phyloP scores from a whole-genome alignment of 139 green algal species.

The Chara braunii region DNA sequence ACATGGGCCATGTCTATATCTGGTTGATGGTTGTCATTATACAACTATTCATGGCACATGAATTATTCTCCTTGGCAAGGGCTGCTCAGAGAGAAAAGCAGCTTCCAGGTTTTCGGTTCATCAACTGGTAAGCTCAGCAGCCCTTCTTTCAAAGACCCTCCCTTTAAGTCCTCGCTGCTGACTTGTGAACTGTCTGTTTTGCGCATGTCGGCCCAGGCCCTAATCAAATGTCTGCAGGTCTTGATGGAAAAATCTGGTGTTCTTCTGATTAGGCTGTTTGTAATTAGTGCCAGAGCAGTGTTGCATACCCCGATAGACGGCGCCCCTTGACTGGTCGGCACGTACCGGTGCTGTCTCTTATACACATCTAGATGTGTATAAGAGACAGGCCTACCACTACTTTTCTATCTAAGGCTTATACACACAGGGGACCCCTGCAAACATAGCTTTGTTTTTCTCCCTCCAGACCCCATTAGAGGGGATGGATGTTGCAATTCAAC shows the following conservation, averaged over 20 bases:
- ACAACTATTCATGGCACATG: constrained; percentile 39
- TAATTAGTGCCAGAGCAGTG: too few relatives aligned
- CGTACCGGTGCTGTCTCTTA: too few relatives aligned
- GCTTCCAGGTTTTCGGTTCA: constrained; percentile 30
- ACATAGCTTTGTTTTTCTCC: too few relatives aligned
- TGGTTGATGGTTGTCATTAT: constrained; percentile 25
- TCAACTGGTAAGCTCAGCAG: constrained; percentile 41
- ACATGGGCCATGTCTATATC: constrained; percentile 43
- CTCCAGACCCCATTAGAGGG: too few relatives aligned
- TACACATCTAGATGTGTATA: too few relatives aligned
- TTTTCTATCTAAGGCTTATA: too few relatives aligned
- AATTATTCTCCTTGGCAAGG: constrained; percentile 44
- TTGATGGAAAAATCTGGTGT: not conserved
- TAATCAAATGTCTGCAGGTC: not conserved
- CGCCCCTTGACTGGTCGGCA: too few relatives aligned
- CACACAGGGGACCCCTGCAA: too few relatives aligned
- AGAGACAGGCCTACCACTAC: too few relatives aligned
- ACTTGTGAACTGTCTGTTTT: not conserved
- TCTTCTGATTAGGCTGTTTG: not conserved
- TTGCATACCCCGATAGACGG: too few relatives aligned
- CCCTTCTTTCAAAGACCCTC: not conserved
- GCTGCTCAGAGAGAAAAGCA: constrained; percentile 7
- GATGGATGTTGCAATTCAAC: too few relatives aligned
- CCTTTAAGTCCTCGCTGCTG: not conserved
- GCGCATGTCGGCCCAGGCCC: not conserved